Evolutionary conservation across 106 monocot species (phyloP).

Genomic region (Narthecium ossifragum): DNA sequence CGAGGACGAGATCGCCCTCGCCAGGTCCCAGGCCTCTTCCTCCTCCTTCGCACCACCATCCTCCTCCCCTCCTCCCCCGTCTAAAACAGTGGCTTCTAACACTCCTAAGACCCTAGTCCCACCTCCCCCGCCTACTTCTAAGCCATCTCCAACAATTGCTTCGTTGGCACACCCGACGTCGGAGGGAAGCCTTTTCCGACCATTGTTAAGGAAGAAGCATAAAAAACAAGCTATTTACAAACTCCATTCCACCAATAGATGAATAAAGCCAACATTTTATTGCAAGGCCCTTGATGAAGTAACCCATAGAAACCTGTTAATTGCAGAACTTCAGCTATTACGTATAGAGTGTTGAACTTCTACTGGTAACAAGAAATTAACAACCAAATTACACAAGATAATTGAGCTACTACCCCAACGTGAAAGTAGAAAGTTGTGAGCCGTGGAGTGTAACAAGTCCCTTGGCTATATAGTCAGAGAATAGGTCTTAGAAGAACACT

Average conservation of each 20-base stretch:
- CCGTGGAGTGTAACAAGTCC: constrained; percentile 51
- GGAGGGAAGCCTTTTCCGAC: no score
- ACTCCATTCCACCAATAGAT: constrained; percentile 85
- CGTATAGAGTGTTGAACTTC: no score
- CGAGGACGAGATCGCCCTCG: no score
- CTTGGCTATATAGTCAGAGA: constrained; percentile 40
- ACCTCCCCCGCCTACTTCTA: no score
- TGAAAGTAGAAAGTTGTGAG: constrained; percentile 65
- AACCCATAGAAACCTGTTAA: constrained; percentile 71
- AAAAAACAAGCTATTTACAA: constrained; percentile 32
- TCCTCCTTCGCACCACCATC: no score
- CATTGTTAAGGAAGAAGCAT: background rate
- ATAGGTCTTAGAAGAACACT: constrained; percentile 74
- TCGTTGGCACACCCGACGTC: no score
- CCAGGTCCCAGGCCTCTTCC: no score
- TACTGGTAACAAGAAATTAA: background rate
- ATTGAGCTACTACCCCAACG: constrained; percentile 46
- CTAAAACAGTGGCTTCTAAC: no score
- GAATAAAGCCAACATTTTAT: constrained; percentile 88
- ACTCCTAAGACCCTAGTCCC: no score
- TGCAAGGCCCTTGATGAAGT: constrained; percentile 69
- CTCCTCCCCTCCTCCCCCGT: no score
- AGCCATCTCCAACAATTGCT: no score
- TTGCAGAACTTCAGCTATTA: background rate
- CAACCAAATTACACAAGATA: background rate